A percentile compares a stretch with the other conserved stretches of the same genome.
phyloP scores from a whole-genome alignment of 1,284 basidiomycete genomes.

The Sanguinoderma infundibulare region DNA sequence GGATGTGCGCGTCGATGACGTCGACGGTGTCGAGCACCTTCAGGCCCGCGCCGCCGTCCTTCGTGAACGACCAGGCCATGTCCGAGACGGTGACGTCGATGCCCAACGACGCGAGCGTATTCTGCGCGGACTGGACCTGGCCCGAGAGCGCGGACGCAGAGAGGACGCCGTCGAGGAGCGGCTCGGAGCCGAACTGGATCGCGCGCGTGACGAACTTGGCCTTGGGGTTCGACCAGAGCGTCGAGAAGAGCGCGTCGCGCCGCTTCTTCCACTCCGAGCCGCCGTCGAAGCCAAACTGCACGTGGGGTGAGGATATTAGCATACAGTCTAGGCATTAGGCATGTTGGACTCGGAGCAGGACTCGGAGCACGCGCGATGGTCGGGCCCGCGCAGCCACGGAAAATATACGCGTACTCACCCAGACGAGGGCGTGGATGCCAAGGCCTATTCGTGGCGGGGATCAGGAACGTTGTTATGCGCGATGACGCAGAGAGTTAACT shows the following conservation, averaged over 20 bases:
- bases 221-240: slow-evolving; percentile 64
- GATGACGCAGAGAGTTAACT: not conserved
- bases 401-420: slow-evolving; percentile 48
- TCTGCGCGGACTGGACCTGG: slow-evolving; percentile 57
- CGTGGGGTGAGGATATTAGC: not conserved
- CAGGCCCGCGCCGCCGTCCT: slow-evolving; percentile 51
- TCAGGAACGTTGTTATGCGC: not conserved
- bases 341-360: too few species aligned
- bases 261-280: slow-evolving; percentile 59
- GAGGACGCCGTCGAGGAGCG: slow-evolving; percentile 68
- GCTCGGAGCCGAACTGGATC: slow-evolving; percentile 78
- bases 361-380: not conserved
- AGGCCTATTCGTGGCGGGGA: slow-evolving; percentile 39
- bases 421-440: slow-evolving; percentile 78
- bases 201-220: slow-evolving; percentile 71
- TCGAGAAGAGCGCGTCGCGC: slow-evolving; percentile 55
- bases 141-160: slow-evolving; percentile 52
- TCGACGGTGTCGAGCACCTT: slow-evolving; percentile 68
- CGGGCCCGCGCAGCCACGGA: not conserved
- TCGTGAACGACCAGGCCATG: slow-evolving; percentile 54
- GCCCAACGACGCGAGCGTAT: slow-evolving; percentile 51
- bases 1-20: slow-evolving; percentile 70
- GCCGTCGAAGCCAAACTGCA: slow-evolving; percentile 67
- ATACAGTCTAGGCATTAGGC: too few species aligned
- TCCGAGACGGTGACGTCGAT: slow-evolving; percentile 72